Evolutionary conservation across 1,284 basidiomycete genomes (phyloP).

Genomic region (Ustilago tritici): DNA sequence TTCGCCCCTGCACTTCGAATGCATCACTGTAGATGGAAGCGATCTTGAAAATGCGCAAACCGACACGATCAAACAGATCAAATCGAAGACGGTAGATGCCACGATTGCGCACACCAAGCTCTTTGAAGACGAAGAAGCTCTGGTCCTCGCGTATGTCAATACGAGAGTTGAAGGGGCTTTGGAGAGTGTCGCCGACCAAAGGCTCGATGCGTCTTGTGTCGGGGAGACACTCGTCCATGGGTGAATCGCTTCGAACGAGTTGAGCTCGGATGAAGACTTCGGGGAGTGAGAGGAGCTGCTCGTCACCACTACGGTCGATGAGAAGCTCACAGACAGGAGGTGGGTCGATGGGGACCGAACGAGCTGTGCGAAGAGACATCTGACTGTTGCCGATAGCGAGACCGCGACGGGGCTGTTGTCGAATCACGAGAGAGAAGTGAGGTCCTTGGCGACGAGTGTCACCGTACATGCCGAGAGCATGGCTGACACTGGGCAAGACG

Average conservation of each 20-base stretch:
- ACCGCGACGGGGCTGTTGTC: conserved; percentile 49
- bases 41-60: conserved; percentile 32
- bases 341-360: conserved; percentile 48
- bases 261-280: conserved; percentile 47
- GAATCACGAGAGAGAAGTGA: conserved; percentile 49
- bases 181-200: conserved; percentile 44
- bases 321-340: conserved; percentile 55
- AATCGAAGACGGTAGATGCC: conserved; percentile 55
- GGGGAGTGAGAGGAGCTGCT: conserved; percentile 49
- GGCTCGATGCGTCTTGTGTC: conserved; percentile 37
- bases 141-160: conserved; percentile 51
- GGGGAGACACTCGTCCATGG: conserved; percentile 34
- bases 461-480: conserved; percentile 31
- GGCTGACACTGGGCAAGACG: conserved; percentile 35
- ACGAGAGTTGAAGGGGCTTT: conserved; percentile 42
- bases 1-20: conserved; percentile 45
- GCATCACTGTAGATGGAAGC: conserved; percentile 44
- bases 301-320: conserved; percentile 43
- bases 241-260: conserved; percentile 30
- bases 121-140: conserved; percentile 59
- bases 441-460: conserved; percentile 25
- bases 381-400: conserved; percentile 52
- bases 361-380: conserved; percentile 46
- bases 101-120: conserved; percentile 50
- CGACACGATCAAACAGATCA: conserved; percentile 51